Evolutionary conservation across 306 rosid species (phyloP), one percentile per base, ranked within the genome.

Genomic region (Dryas drummondii): DNA sequence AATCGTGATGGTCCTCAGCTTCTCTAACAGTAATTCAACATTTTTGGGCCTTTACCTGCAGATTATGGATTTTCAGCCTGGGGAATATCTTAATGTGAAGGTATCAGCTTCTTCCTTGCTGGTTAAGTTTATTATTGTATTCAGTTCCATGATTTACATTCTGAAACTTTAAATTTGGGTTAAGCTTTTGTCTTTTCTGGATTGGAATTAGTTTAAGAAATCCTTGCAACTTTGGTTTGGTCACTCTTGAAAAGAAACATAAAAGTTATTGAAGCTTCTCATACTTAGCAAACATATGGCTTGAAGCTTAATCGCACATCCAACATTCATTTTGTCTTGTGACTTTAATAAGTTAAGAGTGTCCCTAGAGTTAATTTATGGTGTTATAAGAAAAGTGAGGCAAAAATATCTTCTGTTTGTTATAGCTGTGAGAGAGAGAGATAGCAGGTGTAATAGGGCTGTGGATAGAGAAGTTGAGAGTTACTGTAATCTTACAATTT

Each of bases 1-100:
- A 74, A 54, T 74, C 76, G 50, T 51, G 56, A 54, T 64, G 53
- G 26, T 73, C 41, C 48, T 52, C 55, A 49, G 45, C 19, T 32
- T 78, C 71, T 52, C 46, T 66, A 63, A 61, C 68, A 40, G 44
- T 65, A 7, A 59, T 58, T 79, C 46, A 15, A 62, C 68, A 72
- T 40, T 75, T 46, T 80, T 79, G 72, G 37, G 19, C 70, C 57
- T 66, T 63, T 81, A 70, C 68, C 69, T 82, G 84, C 88, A 94
- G 97, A 88, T 94, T 77, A 90, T 94, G 99, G 99, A 94, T 85
- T 94, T 94, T 66, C 88, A 92, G 72, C 97, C 93, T 19, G 99
- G 97, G 74, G 99, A 94, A 58, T 94, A 81, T 86, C 97, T 94
- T 54, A 88, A 91, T 65, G 92, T 92, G 11, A 92, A 94, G 97